A percentile compares a stretch with the other conserved stretches of the same genome.
These are phyloP conservation scores for Serendipita sp. DNA, from an alignment of 1,284 basidiomycete genomes.

Conservation along the genomic window DNA sequence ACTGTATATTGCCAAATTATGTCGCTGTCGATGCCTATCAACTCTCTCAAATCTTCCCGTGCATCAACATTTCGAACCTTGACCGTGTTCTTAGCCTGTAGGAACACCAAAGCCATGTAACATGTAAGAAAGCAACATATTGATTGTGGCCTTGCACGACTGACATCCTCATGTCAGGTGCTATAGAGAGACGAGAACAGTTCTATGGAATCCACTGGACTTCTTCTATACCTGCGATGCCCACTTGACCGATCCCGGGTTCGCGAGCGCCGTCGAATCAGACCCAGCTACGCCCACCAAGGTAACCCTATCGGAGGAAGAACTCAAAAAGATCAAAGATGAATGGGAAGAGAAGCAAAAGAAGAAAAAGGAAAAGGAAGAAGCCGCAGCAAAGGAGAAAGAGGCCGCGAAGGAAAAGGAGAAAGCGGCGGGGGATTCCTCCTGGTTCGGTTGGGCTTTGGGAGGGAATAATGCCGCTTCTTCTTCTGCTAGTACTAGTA, in stretches of 20 bases:
- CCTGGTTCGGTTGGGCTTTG: slow-evolving; percentile 10
- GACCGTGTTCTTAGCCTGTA: slow-evolving; percentile 31
- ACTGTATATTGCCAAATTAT: too few relatives aligned
- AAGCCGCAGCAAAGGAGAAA: slow-evolving; percentile 22
- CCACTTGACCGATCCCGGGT: slow-evolving; percentile 56
- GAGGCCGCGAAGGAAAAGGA: slow-evolving; percentile 20
- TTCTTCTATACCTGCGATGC: slow-evolving; percentile 57
- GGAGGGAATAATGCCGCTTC: background rate
- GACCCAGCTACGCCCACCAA: slow-evolving; percentile 22
- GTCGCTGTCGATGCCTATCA: background rate
- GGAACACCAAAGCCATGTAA: slow-evolving; percentile 57
- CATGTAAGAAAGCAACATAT: slow-evolving; percentile 25
- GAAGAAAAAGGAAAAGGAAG: slow-evolving; percentile 19
- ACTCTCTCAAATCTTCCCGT: background rate
- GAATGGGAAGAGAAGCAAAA: slow-evolving; percentile 63
- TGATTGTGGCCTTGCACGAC: background rate
- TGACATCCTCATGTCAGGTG: slow-evolving; percentile 9
- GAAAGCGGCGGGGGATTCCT: slow-evolving; percentile 14
- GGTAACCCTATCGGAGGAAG: slow-evolving; percentile 40
- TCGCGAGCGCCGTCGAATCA: slow-evolving; percentile 41
- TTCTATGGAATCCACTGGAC: slow-evolving; percentile 60
- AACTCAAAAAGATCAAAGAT: slow-evolving; percentile 56
- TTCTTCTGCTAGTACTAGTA: background rate
- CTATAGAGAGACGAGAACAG: slow-evolving; percentile 54
- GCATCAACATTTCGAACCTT: background rate